A percentile compares a stretch with the other conserved stretches of the same genome.
Evolutionary conservation across 108 stramenopile species (phyloP).

Genomic region (Chaetoceros muelleri): DNA sequence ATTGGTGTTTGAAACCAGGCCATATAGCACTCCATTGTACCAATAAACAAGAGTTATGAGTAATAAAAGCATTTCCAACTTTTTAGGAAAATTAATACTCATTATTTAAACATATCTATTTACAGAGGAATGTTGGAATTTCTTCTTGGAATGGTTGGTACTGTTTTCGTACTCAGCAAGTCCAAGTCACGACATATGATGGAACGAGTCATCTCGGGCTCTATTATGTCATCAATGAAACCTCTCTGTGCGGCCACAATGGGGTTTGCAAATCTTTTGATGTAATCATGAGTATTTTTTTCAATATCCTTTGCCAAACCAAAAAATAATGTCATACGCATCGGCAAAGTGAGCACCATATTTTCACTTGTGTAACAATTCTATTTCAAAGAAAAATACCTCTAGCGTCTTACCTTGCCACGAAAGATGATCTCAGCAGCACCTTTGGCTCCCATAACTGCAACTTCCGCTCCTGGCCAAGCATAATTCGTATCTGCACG

Average conservation of each 20-base stretch:
- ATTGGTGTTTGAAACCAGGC: constrained; percentile 48
- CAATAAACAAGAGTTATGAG: too few species aligned
- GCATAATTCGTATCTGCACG: constrained; percentile 97
- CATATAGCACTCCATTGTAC: constrained; percentile 53
- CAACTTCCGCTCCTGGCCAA: constrained; percentile 95
- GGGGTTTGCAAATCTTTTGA: constrained; percentile 88
- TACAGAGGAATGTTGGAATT: constrained; percentile 97
- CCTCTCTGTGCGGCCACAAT: constrained; percentile 93
- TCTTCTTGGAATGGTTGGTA: constrained; percentile 70
- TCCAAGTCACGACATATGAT: constrained; percentile 91
- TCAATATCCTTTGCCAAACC: constrained; percentile 60
- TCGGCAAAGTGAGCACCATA: background rate
- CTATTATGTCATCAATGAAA: constrained; percentile 94
- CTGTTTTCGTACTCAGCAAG: constrained; percentile 78
- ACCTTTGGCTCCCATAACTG: constrained; percentile 99
- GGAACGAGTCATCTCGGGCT: constrained; percentile 83
- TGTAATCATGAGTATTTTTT: constrained; percentile 86
- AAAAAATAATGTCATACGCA: background rate
- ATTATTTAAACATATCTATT: too few species aligned
- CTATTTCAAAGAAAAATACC: too few species aligned
- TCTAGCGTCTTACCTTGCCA: constrained; percentile 59
- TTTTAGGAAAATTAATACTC: too few species aligned
- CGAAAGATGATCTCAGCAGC: constrained; percentile 98
- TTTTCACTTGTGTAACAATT: background rate
- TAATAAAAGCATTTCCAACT: too few species aligned